phyloP scores from a whole-genome alignment of 805 yeast genomes.

The Candida railenensis region DNA sequence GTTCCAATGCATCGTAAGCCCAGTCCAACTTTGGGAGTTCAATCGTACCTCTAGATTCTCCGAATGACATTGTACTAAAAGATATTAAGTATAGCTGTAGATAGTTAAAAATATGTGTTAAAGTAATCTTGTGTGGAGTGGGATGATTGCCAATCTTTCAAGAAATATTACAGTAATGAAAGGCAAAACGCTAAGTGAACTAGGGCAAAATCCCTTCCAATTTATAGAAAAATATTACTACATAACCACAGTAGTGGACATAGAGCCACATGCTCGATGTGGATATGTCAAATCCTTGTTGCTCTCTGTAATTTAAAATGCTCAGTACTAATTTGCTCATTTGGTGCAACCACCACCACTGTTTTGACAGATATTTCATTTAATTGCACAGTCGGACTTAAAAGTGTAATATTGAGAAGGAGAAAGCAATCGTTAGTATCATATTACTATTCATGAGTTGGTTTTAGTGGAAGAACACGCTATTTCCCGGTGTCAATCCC shows the following conservation, averaged over 20 bases:
- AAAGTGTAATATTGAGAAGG: no score
- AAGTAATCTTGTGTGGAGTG: no score
- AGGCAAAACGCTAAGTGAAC: no score
- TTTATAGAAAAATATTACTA: background rate
- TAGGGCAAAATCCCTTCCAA: no score
- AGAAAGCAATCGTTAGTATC: no score
- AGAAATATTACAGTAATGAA: background rate
- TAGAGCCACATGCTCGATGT: background rate
- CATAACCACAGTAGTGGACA: background rate
- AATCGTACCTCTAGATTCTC: slow-evolving; percentile 24
- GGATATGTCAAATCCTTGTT: background rate
- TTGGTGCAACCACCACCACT: background rate
- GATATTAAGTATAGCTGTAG: background rate
- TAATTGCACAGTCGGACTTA: no score
- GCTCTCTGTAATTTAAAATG: background rate
- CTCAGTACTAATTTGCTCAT: background rate
- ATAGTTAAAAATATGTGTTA: no score
- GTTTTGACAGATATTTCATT: background rate
- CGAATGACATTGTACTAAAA: slow-evolving; percentile 2
- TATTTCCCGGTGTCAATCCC: no score
- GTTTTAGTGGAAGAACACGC: no score
- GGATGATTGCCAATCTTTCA: no score
- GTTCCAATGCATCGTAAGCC: slow-evolving; percentile 48
- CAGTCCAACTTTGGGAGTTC: slow-evolving; percentile 46
- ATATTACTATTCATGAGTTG: no score